Base-by-base conservation (phyloP, 164 flowering plant species). In the Kalanchoe fedtschenkoi region DNA sequence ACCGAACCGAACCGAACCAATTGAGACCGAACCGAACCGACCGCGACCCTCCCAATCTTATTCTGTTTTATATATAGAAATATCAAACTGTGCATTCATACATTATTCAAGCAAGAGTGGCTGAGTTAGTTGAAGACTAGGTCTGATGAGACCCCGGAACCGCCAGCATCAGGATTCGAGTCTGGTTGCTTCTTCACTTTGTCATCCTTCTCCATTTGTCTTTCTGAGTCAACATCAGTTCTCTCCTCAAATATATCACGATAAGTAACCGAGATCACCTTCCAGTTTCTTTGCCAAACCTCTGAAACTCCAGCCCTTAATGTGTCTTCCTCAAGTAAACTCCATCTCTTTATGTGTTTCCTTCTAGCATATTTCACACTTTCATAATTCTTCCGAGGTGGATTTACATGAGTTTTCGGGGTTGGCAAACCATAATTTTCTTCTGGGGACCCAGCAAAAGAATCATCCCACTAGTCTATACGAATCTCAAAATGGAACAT, bases 151-250 rank as follows among this genome's bases (percentile, higher is more conserved):
- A n/a, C n/a, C n/a, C n/a, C n/a, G n/a, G n/a, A n/a, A n/a, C n/a
- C n/a, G n/a, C n/a, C n/a, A n/a, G n/a, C n/a, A n/a, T n/a, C n/a
- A n/a, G n/a, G n/a, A n/a, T n/a, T n/a, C n/a, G n/a, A n/a, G n/a
- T n/a, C n/a, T n/a, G n/a, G n/a, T n/a, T n/a, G n/a, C n/a, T 37
- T 37, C 39, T 22, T 22, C 30, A 47, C 30, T 64, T 63, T 3
- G 51, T 67, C 83, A 87, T 42, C 51, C 82, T 82, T 59, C 91
- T 76, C 95, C 91, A 88, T 63, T 88, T 88, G 74, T 83, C 91
- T 75, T 83, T 88, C 71, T n/a, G 85, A 69, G 72, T 88, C 91
- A 62, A 77, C 95, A 72, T 68, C 79, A 9, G 85, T 86, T 73
- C 93, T 78, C 22, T 69, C 86, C 21, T 71, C 74, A 67, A 89